These are phyloP conservation scores for Xanthoparmelia taractica DNA, from an alignment of 495 filamentous ascomycete species.

Conservation along the genomic window DNA sequence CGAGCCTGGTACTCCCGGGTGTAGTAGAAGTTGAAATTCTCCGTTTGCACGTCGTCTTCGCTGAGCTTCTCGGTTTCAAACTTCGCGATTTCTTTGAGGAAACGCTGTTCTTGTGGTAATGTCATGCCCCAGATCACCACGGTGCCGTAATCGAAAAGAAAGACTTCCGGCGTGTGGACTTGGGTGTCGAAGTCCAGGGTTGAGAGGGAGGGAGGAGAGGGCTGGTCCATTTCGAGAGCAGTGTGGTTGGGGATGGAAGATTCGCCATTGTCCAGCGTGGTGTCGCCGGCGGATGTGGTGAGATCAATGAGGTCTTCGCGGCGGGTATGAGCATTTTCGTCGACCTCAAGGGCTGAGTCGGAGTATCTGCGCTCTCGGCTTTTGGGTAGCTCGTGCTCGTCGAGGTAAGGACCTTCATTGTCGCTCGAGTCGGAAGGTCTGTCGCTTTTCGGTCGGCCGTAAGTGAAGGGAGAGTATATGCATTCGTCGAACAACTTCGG, in stretches of 20 bases:
- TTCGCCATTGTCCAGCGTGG: conserved; percentile 27
- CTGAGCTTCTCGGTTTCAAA: conserved; percentile 87
- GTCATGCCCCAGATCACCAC: conserved; percentile 99
- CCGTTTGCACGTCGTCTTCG: conserved; percentile 82
- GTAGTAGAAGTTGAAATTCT: conserved; percentile 99
- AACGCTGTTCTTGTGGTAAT: conserved; percentile 69
- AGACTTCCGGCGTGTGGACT: conserved; percentile 87
- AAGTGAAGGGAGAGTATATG: conserved; percentile 88
- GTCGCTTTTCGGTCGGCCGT: conserved; percentile 38
- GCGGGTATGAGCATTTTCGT: conserved; percentile 41
- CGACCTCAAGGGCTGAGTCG: conserved; percentile 52
- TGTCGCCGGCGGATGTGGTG: conserved; percentile 29
- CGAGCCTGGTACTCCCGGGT: conserved; percentile 92
- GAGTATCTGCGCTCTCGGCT: conserved; percentile 58
- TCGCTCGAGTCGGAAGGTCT: conserved; percentile 27
- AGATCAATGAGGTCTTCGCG: conserved; percentile 51
- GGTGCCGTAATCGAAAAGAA: conserved; percentile 96
- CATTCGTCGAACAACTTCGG: conserved; percentile 95
- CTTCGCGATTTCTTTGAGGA: conserved; percentile 90
- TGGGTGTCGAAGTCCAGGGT: conserved; percentile 57
- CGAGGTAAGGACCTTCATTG: conserved; percentile 17
- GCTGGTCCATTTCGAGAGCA: conserved; percentile 37
- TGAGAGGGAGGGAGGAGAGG: conserved; percentile 12
- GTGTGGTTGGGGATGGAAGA: conserved; percentile 33
- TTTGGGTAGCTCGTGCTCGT: conserved; percentile 22